Conservation (phyloP, 495 filamentous ascomycete species). For the Penicillium argentinense region DNA sequence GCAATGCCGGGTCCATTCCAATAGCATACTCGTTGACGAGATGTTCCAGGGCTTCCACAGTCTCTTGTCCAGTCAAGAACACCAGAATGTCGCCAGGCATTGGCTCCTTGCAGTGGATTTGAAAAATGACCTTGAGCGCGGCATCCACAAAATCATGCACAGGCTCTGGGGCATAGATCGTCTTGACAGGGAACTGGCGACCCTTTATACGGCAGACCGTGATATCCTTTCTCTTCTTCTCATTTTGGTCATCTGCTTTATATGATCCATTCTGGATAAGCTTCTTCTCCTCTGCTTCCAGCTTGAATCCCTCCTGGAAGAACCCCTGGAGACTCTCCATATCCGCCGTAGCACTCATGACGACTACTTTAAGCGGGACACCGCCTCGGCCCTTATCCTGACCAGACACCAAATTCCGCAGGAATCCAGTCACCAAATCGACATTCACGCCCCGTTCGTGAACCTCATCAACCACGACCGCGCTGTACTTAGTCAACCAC, state of each 20-base stretch:
- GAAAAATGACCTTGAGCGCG: conserved; percentile 79
- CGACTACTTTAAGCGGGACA: conserved; percentile 77
- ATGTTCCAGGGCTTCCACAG: conserved; percentile 78
- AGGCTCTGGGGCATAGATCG: conserved; percentile 72
- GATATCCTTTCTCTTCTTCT: conserved; percentile 27
- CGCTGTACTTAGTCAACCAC: conserved; percentile 78
- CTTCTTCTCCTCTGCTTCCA: conserved; percentile 15
- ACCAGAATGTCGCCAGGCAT: conserved; percentile 91
- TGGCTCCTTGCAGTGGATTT: conserved; percentile 83
- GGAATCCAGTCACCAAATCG: conserved; percentile 83
- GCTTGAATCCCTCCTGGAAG: conserved; percentile 55
- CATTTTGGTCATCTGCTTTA: conserved; percentile 6
- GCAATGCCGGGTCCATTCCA: conserved; percentile 68
- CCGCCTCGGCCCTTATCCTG: conserved; percentile 60
- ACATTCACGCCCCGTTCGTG: conserved; percentile 98
- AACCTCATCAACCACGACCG: conserved; percentile 91
- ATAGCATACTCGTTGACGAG: conserved; percentile 77
- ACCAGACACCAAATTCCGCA: conserved; percentile 68
- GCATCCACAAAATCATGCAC: conserved; percentile 82
- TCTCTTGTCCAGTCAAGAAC: conserved; percentile 92
- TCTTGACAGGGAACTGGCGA: conserved; percentile 82
- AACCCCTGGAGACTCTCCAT: conserved; percentile 74
- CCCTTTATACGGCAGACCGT: conserved; percentile 77
- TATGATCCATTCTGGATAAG: conserved; percentile 5
- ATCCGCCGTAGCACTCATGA: conserved; percentile 97